phyloP scores from a whole-genome alignment of 306 rosid genomes.

The Cicer bijugum region DNA sequence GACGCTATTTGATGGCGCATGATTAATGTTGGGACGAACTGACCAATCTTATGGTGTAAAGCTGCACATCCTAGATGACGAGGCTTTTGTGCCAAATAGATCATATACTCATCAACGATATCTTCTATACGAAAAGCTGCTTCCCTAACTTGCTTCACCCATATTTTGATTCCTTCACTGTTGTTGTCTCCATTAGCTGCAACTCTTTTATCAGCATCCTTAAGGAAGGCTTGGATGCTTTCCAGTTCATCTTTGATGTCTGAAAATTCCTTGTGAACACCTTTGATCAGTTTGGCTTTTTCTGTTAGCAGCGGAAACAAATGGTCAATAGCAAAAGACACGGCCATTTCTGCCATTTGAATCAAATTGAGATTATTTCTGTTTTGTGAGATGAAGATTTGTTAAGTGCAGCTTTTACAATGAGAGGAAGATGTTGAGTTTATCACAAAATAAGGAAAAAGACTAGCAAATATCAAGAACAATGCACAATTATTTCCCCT shows the following conservation, averaged over 20 bases:
- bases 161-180: not conserved
- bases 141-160: conserved; percentile 13
- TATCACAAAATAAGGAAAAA: no score
- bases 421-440: no score
- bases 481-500: no score
- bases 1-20: not conserved
- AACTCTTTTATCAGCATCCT: conserved; percentile 18
- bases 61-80: not conserved
- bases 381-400: no score
- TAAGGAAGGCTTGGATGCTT: conserved; percentile 1
- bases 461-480: no score
- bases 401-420: no score
- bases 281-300: not conserved
- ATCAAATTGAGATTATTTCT: no score
- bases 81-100: not conserved
- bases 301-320: not conserved
- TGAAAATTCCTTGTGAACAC: not conserved
- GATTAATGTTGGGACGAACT: not conserved
- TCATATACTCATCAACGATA: conserved; percentile 12
- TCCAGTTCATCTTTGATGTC: conserved; percentile 7
- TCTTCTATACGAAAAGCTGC: conserved; percentile 28
- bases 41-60: not conserved
- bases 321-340: not conserved
- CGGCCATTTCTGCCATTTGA: not conserved
- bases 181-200: not conserved